Base-by-base conservation (phyloP, 495 filamentous ascomycete species). In the Penicillium steckii region DNA sequence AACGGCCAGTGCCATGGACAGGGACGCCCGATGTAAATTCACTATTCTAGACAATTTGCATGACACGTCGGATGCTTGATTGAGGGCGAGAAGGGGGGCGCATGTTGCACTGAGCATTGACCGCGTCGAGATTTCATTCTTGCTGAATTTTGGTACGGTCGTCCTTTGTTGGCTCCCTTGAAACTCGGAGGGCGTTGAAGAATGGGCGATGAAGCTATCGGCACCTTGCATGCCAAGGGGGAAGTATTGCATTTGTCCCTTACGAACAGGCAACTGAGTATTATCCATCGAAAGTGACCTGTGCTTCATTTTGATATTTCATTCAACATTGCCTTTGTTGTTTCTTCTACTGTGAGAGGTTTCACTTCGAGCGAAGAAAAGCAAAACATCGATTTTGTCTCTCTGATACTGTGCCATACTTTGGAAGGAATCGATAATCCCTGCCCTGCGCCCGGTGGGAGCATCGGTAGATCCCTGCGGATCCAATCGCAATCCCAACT, bases 211-310 rank as follows among this genome's bases (percentile, higher is more conserved):
- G 60, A 52, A 51, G 50, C 56, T 55, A 60, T 50, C 57, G 60
- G 50, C 47, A 46, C 60, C 60, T 60, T 64, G 60, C 60, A 64
- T 64, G 57, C 56, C 60, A 57, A 56, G 49, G 60, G 56, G 57
- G 26, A 26, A 15, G 23, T n/a, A 30, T 41, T 47, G 47, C 30
- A 53, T 21, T 21, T 37, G 42, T 19, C 38, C 40, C 53, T 50
- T 55, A 8, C 44, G 12, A 44, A 45, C 30, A 46, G 55, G 46
- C 55, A 52, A 52, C 38, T 22, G 27, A 53, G 12, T 24, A 19
- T 32, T 18, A 43, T 25, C 15, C 10, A 37, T 18, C 15, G 8
- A 2, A 37, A 37, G 15, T 15, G 8, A 37, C 2, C n/a, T 37
- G 13, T 37, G 33, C 26, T 10, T 27, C 26, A 27, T 10, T 27